Evolutionary conservation across 2,329 filamentous ascomycete genomes (phyloP), one percentile per base, ranked within the genome.

Genomic region (Celoporthe dispersa): DNA sequence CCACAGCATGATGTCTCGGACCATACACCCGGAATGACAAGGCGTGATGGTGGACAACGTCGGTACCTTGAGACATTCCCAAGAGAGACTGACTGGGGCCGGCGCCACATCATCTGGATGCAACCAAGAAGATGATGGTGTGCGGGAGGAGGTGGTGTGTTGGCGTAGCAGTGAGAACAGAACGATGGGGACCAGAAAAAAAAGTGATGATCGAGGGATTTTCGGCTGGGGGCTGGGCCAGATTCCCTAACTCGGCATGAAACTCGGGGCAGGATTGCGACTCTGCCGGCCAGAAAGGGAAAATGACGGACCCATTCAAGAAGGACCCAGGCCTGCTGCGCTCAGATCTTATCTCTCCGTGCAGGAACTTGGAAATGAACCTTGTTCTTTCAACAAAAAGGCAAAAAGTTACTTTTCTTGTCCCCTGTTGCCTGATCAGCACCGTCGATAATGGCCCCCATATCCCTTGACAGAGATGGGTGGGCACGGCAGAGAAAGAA

Each of bases 61-160:
- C 39, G 61, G 39, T 8, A 64, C 61, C 16, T 64, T 16, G n/a
- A 64, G 41, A 48, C 44, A 48, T 22, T 16, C 22, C 7, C 7
- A n/a, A 48, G 44, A 44, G 16, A 48, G 44, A 11, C 44, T n/a
- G 25, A 64, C 61, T 35, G 51, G 66, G 61, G 12, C 33, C 31
- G 55, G 62, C 69, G 66, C 66, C 61, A 68, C 48, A 66, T 68
- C 44, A 60, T 68, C 57, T 65, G 39, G 66, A 61, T 68, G 66
- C 66, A 68, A 65, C 61, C 8, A 48, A n/a, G 3, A n/a, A 48
- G 55, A 25, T 44, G 37, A 28, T 63, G 61, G 37, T 44, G 35
- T n/a, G 39, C 22, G n/a, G 31, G 33, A 48, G 5, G 22, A 64
- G 22, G 16, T 51, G 39, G 19, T 44, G 39, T 64, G 28, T 51